Evolutionary conservation across 1,139 yeast genomes (phyloP).

Genomic region (Zygosaccharomyces sapae): DNA sequence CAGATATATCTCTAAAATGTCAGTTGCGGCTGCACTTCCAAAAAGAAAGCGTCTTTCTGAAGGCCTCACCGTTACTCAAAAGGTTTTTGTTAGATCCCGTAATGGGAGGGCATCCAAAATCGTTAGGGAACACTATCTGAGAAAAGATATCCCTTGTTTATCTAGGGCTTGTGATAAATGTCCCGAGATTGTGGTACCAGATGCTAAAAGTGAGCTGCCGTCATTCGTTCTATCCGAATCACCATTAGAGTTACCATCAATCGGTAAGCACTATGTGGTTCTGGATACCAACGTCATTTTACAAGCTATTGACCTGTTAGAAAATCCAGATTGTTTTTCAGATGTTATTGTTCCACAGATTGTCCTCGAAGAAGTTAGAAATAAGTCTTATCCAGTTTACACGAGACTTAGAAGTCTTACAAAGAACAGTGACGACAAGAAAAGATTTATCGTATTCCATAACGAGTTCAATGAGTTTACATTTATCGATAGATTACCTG

Average conservation of each 20-base stretch:
- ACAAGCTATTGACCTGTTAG: slow-evolving; percentile 85
- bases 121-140: slow-evolving; percentile 87
- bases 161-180: slow-evolving; percentile 68
- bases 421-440: slow-evolving; percentile 54
- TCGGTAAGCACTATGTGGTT: slow-evolving; percentile 70
- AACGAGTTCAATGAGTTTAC: slow-evolving; percentile 83
- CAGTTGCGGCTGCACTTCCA: slow-evolving; percentile 16
- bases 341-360: slow-evolving; percentile 94
- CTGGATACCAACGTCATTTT: slow-evolving; percentile 86
- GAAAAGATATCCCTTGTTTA: slow-evolving; percentile 89
- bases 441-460: slow-evolving; percentile 86
- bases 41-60: slow-evolving; percentile 34
- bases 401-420: slow-evolving; percentile 76
- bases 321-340: slow-evolving; percentile 67
- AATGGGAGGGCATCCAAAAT: slow-evolving; percentile 87
- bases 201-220: slow-evolving; percentile 41
- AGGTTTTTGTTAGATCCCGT: slow-evolving; percentile 86
- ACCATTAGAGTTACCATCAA: slow-evolving; percentile 38
- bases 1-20: slow-evolving; percentile 10
- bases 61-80: slow-evolving; percentile 78
- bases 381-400: slow-evolving; percentile 82
- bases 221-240: slow-evolving; percentile 40
- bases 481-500: slow-evolving; percentile 53
- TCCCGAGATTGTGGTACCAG: slow-evolving; percentile 36
- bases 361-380: slow-evolving; percentile 88